These are phyloP conservation scores for Rhodotorula diobovata DNA, from an alignment of 768 basidiomycete genomes.

Conservation along the genomic window DNA sequence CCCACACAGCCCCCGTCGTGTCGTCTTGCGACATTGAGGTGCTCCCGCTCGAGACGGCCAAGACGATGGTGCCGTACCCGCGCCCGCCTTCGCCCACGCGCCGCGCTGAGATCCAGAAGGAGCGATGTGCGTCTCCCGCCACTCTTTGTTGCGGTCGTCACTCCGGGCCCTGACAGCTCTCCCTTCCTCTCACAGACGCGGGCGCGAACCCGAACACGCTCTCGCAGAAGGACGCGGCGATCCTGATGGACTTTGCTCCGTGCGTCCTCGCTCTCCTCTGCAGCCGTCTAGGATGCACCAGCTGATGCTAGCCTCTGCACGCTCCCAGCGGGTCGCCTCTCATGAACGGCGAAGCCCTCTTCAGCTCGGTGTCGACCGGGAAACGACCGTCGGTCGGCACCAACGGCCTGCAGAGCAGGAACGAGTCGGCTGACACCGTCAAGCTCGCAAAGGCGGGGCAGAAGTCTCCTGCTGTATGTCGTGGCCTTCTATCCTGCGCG, in stretches of 20 bases:
- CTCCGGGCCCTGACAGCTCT: conserved; percentile 64
- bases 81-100: conserved; percentile 94
- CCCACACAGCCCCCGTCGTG: conserved; percentile 70
- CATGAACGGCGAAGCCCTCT: conserved; percentile 26
- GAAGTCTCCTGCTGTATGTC: not conserved
- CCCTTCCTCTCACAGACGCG: conserved; percentile 48
- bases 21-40: conserved; percentile 96
- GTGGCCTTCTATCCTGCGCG: too few species aligned
- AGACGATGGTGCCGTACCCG: conserved; percentile 92
- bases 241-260: conserved; percentile 47
- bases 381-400: conserved; percentile 1
- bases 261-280: not conserved
- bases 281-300: conserved; percentile 52
- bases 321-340: conserved; percentile 16
- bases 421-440: not conserved
- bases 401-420: not conserved
- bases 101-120: conserved; percentile 76
- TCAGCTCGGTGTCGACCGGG: not conserved
- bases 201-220: conserved; percentile 45
- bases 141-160: conserved; percentile 61
- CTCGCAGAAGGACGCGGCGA: conserved; percentile 44
- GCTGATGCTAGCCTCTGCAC: not conserved
- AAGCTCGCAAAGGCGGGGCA: not conserved
- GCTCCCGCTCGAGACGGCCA: conserved; percentile 87
- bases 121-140: conserved; percentile 52